phyloP scores from a whole-genome alignment of 306 rosid genomes.

The Vigna reflexopilosa region DNA sequence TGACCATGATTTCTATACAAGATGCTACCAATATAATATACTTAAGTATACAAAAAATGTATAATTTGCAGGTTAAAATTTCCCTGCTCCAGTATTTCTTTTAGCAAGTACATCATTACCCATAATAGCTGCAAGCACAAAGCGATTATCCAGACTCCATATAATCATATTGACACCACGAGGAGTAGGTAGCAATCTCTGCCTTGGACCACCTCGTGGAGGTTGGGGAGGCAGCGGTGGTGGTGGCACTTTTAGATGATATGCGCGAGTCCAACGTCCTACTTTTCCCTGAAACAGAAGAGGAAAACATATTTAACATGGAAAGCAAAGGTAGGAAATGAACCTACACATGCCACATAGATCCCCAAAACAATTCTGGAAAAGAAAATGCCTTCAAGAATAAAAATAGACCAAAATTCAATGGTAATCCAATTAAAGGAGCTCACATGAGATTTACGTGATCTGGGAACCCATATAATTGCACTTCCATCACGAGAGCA shows the following conservation, averaged over 20 bases:
- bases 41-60: constrained; percentile 22
- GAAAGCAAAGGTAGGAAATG: constrained; percentile 29
- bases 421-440: constrained; percentile 40
- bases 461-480: constrained; percentile 91
- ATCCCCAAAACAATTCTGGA: constrained; percentile 28
- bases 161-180: constrained; percentile 95
- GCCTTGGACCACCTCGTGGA: constrained; percentile 90
- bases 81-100: constrained; percentile 8
- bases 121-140: constrained; percentile 96
- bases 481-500: constrained; percentile 99
- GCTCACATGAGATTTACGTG: constrained; percentile 92
- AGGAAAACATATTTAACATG: constrained; percentile 20
- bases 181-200: constrained; percentile 86
- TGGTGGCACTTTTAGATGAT: constrained; percentile 93
- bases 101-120: constrained; percentile 56
- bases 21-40: constrained; percentile 21
- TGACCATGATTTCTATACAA: background rate
- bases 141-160: constrained; percentile 95
- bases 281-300: constrained; percentile 71
- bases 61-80: constrained; percentile 3
- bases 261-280: constrained; percentile 90
- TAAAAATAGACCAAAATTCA: constrained; percentile 41
- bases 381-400: constrained; percentile 34
- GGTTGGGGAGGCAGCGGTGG: constrained; percentile 96
- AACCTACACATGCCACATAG: constrained; percentile 33